Evolutionary conservation across 495 filamentous ascomycete genomes (phyloP).

Genomic region (Trichoderma virens): DNA sequence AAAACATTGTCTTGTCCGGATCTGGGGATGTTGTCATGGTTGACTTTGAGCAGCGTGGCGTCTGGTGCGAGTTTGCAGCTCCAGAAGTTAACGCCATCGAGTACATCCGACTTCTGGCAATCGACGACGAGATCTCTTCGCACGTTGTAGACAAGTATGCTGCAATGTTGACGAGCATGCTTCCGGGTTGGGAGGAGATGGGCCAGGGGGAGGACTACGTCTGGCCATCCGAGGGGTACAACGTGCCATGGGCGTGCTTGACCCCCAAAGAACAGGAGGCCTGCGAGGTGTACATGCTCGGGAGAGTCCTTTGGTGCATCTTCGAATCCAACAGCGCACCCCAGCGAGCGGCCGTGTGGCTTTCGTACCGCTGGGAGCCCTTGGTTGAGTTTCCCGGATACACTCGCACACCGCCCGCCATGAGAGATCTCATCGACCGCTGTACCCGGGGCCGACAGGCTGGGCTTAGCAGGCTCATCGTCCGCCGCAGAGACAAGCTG

Average conservation of each 20-base stretch:
- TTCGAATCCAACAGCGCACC: conserved; percentile 43
- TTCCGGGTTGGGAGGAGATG: conserved; percentile 31
- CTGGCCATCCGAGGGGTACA: conserved; percentile 34
- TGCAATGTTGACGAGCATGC: conserved; percentile 24
- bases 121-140: conserved; percentile 23
- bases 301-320: conserved; percentile 43
- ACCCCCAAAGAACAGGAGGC: conserved; percentile 37
- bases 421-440: conserved; percentile 32
- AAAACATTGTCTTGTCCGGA: conserved; percentile 39
- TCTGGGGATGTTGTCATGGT: conserved; percentile 36
- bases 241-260: conserved; percentile 38
- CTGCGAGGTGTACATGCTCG: conserved; percentile 45
- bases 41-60: conserved; percentile 46
- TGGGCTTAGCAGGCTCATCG: conserved; percentile 26
- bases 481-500: conserved; percentile 30
- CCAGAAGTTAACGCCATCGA: conserved; percentile 44
- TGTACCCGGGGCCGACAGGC: conserved; percentile 37
- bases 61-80: conserved; percentile 43
- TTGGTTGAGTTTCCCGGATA: conserved; percentile 41
- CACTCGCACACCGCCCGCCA: conserved; percentile 25
- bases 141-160: conserved; percentile 25
- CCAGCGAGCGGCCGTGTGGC: conserved; percentile 39
- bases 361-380: conserved; percentile 39
- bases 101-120: conserved; percentile 35
- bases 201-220: conserved; percentile 26